Evolutionary conservation across 2,329 filamentous ascomycete genomes (phyloP).

Genomic region (Hypocreales sp.): DNA sequence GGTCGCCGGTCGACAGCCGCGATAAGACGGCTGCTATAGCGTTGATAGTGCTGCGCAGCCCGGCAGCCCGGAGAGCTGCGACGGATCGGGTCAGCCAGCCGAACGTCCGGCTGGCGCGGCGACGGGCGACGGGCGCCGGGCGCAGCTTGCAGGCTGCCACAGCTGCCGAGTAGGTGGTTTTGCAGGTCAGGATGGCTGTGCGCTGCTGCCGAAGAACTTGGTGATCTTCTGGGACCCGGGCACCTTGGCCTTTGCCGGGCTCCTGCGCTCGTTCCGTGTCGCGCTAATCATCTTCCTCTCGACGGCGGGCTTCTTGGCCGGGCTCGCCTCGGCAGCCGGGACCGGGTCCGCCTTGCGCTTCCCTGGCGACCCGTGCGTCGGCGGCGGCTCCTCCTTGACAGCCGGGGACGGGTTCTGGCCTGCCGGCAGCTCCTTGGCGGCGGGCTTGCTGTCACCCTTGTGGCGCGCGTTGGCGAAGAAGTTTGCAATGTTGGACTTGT

Average conservation of each 20-base stretch:
- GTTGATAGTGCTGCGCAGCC: too few relatives aligned
- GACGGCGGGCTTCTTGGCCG: slow-evolving; percentile 11
- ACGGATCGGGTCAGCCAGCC: too few relatives aligned
- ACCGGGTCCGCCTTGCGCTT: slow-evolving; percentile 13
- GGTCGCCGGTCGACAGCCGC: too few relatives aligned
- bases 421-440: neutral
- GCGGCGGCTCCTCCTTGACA: slow-evolving; percentile 4
- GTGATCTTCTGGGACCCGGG: slow-evolving; percentile 46
- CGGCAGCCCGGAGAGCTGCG: too few relatives aligned
- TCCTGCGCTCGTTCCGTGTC: slow-evolving; percentile 22
- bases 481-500: slow-evolving; percentile 87
- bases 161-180: too few relatives aligned
- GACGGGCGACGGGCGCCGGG: too few relatives aligned
- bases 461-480: slow-evolving; percentile 59
- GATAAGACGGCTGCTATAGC: too few relatives aligned
- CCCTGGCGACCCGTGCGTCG: slow-evolving; percentile 1
- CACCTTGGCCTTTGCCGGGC: slow-evolving; percentile 54
- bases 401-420: neutral
- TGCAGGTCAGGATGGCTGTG: too few relatives aligned
- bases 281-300: slow-evolving; percentile 21
- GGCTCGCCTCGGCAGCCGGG: slow-evolving; percentile 3
- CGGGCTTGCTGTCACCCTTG: slow-evolving; percentile 8
- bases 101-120: too few relatives aligned
- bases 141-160: too few relatives aligned
- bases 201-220: slow-evolving; percentile 64